Conservation (phyloP, 345 rosid species). For the Boechera divaricarpa region DNA sequence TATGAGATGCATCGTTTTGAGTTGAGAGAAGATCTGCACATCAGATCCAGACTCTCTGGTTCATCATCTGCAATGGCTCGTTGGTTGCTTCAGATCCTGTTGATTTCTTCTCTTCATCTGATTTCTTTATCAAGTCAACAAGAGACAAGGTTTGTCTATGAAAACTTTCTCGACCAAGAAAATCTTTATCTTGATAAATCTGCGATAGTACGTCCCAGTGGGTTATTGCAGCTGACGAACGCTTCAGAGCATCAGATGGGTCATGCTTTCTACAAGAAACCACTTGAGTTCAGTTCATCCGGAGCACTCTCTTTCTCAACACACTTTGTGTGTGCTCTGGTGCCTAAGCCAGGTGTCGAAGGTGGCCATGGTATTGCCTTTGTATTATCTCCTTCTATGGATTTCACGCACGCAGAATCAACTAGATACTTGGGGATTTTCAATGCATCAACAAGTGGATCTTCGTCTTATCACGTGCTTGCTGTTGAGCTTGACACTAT, state of each 20-base stretch:
- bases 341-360: constrained; percentile 42
- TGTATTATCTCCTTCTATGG: constrained; percentile 45
- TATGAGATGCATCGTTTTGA: constrained; percentile 35
- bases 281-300: constrained; percentile 55
- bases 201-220: constrained; percentile 51
- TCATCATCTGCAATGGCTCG: constrained; percentile 38
- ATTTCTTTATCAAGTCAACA: constrained; percentile 39
- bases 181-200: constrained; percentile 38
- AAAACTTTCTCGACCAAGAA: constrained; percentile 49
- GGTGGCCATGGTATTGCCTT: constrained; percentile 59
- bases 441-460: constrained; percentile 44
- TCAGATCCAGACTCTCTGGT: constrained; percentile 35
- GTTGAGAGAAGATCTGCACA: constrained; percentile 23
- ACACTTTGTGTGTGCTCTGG: constrained; percentile 51
- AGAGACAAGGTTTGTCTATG: constrained; percentile 51
- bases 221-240: constrained; percentile 60
- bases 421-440: constrained; percentile 57
- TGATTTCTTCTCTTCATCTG: constrained; percentile 34
- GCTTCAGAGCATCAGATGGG: constrained; percentile 45
- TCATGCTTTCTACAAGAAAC: constrained; percentile 55
- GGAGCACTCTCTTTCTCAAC: constrained; percentile 48
- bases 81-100: constrained; percentile 30
- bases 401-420: constrained; percentile 26
- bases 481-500: constrained; percentile 71
- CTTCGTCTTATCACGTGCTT: constrained; percentile 46